Conservation (phyloP, 1,139 yeast species). For the Pichia sp. region DNA sequence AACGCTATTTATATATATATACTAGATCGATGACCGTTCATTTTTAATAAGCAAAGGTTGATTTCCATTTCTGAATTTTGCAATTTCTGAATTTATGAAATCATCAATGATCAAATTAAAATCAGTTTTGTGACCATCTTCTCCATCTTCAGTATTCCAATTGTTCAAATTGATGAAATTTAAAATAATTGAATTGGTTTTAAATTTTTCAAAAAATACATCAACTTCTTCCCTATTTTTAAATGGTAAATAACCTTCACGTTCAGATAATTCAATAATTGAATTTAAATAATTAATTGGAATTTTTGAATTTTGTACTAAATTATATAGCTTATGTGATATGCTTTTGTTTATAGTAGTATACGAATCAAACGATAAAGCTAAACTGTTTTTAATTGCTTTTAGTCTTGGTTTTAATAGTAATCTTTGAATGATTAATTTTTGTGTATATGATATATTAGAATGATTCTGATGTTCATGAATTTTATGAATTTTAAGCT, state of each 20-base stretch:
- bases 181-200: conserved; percentile 5
- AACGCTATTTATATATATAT: no score
- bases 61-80: neutral
- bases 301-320: conserved; percentile 8
- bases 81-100: conserved; percentile 7
- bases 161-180: conserved; percentile 7
- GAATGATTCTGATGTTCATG: neutral
- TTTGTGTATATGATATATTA: conserved; percentile 18
- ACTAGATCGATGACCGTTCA: neutral
- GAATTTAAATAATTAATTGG: conserved; percentile 11
- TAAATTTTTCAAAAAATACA: neutral
- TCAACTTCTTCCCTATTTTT: conserved; percentile 13
- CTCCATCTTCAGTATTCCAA: neutral
- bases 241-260: conserved; percentile 11
- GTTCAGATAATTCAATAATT: conserved; percentile 16
- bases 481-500: neutral
- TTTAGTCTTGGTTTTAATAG: conserved; percentile 23
- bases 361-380: conserved; percentile 17
- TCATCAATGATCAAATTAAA: conserved; percentile 4
- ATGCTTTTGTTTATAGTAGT: conserved; percentile 25
- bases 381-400: conserved; percentile 8
- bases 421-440: conserved; percentile 27
- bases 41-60: neutral
- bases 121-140: neutral
- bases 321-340: conserved; percentile 24